phyloP scores from a whole-genome alignment of 2,329 filamentous ascomycete species.

The Xylariaceae sp. region DNA sequence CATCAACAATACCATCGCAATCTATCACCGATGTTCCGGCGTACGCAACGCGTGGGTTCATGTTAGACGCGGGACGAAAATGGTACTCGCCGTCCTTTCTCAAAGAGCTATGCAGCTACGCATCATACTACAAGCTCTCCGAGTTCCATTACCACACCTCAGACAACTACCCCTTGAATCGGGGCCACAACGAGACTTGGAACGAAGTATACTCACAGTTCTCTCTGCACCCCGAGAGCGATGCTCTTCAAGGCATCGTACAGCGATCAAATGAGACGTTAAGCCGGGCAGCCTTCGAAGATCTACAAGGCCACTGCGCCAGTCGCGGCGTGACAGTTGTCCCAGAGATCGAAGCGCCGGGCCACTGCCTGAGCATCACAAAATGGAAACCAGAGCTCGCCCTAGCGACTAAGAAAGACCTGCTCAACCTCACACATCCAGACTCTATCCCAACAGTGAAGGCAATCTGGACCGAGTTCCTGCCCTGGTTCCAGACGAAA shows the following conservation, averaged over 20 bases:
- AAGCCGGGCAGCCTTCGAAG: constrained; percentile 41
- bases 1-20: constrained; percentile 26
- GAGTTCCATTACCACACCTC: constrained; percentile 48
- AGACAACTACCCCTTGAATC: constrained; percentile 46
- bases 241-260: constrained; percentile 37
- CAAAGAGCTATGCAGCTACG: constrained; percentile 41
- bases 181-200: constrained; percentile 44
- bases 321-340: constrained; percentile 48
- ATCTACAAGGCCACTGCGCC: constrained; percentile 47
- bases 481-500: constrained; percentile 53
- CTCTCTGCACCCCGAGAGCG: constrained; percentile 35
- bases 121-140: constrained; percentile 44
- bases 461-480: constrained; percentile 48
- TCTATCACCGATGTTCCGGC: constrained; percentile 37
- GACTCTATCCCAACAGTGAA: constrained; percentile 50
- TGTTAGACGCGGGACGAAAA: constrained; percentile 42
- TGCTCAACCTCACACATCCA: constrained; percentile 50
- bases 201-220: constrained; percentile 43
- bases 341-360: constrained; percentile 53
- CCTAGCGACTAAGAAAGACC: constrained; percentile 37
- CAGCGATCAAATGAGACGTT: constrained; percentile 44
- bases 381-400: constrained; percentile 54
- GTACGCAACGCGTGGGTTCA: constrained; percentile 41
- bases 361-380: constrained; percentile 48
- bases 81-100: constrained; percentile 40